These are phyloP conservation scores for Xylaria sp. DNA, from an alignment of 2,329 filamentous ascomycete genomes.

Conservation along the genomic window DNA sequence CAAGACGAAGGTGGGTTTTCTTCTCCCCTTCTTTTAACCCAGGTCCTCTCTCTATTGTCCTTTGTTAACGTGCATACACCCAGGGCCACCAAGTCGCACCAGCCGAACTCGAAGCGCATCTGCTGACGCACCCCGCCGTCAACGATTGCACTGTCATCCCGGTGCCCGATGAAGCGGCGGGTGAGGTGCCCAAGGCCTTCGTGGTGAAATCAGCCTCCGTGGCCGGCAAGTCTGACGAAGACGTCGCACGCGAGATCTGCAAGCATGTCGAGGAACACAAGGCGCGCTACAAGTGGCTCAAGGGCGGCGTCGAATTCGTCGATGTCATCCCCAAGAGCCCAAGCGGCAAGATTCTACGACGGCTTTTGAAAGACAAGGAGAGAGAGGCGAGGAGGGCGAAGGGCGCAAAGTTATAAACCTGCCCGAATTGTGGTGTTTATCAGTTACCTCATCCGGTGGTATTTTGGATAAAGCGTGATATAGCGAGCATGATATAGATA, in stretches of 20 bases:
- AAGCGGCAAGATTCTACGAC: slow-evolving; percentile 67
- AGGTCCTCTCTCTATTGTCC: background rate
- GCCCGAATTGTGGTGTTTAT: background rate
- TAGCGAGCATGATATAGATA: background rate
- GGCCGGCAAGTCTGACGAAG: slow-evolving; percentile 41
- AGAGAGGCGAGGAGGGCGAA: slow-evolving; percentile 64
- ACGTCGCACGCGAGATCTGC: slow-evolving; percentile 51
- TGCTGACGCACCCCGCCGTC: slow-evolving; percentile 76
- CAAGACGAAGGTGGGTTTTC: slow-evolving; percentile 53
- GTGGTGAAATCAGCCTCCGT: slow-evolving; percentile 60
- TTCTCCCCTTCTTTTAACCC: background rate
- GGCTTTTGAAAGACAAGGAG: slow-evolving; percentile 69
- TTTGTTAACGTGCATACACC: background rate
- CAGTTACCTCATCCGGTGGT: background rate
- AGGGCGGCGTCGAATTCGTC: slow-evolving; percentile 59
- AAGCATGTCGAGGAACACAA: slow-evolving; percentile 62
- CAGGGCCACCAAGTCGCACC: slow-evolving; percentile 81
- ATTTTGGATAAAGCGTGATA: background rate
- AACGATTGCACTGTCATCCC: slow-evolving; percentile 81
- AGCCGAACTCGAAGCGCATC: slow-evolving; percentile 80
- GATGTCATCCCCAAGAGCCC: slow-evolving; percentile 67
- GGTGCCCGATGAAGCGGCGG: slow-evolving; percentile 65
- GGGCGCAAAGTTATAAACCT: slow-evolving; percentile 62
- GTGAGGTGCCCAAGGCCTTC: slow-evolving; percentile 71
- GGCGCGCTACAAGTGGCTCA: slow-evolving; percentile 63